A percentile compares a stretch with the other conserved stretches of the same genome.
phyloP scores from a whole-genome alignment of 345 rosid genomes.

The Camelina hispida region DNA sequence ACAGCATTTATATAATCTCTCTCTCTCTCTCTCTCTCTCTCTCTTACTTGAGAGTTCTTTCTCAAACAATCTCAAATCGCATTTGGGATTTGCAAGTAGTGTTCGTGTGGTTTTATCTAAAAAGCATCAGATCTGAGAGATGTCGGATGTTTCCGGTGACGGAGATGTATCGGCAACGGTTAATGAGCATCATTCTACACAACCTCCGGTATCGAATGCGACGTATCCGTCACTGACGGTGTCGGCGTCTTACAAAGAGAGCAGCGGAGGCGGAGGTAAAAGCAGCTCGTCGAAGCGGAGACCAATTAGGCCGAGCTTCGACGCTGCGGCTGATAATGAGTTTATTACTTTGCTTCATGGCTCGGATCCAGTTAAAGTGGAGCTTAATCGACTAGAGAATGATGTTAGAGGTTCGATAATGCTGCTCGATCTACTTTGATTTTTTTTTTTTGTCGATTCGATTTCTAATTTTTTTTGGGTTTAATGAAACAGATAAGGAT shows the following conservation, averaged over 20 bases:
- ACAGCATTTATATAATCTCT: conserved; percentile 32
- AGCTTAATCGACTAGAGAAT: conserved; percentile 98
- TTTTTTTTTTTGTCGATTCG: conserved; percentile 41
- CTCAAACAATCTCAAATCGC: conserved; percentile 10
- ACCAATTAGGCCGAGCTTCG: conserved; percentile 77
- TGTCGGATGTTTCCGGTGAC: conserved; percentile 45
- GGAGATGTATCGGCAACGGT: conserved; percentile 34
- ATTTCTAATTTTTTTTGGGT: conserved; percentile 12
- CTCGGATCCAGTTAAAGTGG: conserved; percentile 99
- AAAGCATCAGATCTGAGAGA: conserved; percentile 43
- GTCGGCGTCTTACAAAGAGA: conserved; percentile 80
- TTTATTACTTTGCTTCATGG: conserved; percentile 89
- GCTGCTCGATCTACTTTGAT: conserved; percentile 64
- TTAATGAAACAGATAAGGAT: conserved; percentile 76
- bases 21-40: not conserved
- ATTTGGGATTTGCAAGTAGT: conserved; percentile 35
- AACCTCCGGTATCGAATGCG: conserved; percentile 7
- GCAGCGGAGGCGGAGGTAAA: conserved; percentile 59
- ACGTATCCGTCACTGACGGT: conserved; percentile 51
- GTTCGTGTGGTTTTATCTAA: conserved; percentile 1
- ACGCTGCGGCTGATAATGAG: conserved; percentile 79
- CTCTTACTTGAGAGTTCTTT: too few relatives aligned
- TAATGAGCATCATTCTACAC: conserved; percentile 13
- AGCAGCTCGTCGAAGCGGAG: conserved; percentile 69
- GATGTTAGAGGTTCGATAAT: conserved; percentile 90